Evolutionary conservation across 768 basidiomycete species (phyloP).

Genomic region (Tulasnella sp.): DNA sequence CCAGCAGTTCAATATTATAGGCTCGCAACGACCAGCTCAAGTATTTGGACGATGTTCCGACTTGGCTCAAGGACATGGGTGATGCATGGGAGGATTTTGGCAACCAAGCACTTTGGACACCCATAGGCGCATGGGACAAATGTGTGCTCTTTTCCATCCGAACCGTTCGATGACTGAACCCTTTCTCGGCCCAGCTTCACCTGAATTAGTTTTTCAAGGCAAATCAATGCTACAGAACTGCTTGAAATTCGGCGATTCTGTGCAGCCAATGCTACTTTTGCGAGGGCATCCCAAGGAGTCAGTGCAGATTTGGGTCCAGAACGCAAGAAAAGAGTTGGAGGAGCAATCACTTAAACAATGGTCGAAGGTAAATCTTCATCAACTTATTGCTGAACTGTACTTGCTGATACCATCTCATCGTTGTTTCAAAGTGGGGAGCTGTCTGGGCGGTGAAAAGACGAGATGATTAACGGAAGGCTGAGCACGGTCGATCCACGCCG

Average conservation of each 20-base stretch:
- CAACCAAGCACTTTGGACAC: not conserved
- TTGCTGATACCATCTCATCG: not conserved
- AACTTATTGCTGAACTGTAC: not conserved
- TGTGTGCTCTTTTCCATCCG: not conserved
- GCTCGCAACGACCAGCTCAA: not conserved
- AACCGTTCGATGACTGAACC: not conserved
- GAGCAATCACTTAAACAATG: not conserved
- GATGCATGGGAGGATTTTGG: constrained; percentile 8
- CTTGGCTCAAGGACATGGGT: constrained; percentile 4
- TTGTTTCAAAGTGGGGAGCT: not conserved
- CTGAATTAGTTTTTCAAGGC: not conserved
- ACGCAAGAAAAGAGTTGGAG: not conserved
- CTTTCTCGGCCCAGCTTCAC: not conserved
- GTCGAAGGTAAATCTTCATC: not conserved
- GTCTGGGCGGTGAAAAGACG: not conserved
- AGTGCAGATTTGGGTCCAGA: not conserved
- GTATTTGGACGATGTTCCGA: not conserved
- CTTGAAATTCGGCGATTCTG: not conserved
- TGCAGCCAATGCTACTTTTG: not conserved
- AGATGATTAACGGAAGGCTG: not conserved
- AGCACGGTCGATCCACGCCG: not conserved
- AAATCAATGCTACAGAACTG: not conserved
- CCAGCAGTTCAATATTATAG: not conserved
- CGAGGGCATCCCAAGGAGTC: not conserved
- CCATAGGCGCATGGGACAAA: constrained; percentile 13